Percentiles rank a stretch among this genome's conserved stretches.
phyloP scores from a whole-genome alignment of 202 grass and related monocot species.

The Zoysia matrella region DNA sequence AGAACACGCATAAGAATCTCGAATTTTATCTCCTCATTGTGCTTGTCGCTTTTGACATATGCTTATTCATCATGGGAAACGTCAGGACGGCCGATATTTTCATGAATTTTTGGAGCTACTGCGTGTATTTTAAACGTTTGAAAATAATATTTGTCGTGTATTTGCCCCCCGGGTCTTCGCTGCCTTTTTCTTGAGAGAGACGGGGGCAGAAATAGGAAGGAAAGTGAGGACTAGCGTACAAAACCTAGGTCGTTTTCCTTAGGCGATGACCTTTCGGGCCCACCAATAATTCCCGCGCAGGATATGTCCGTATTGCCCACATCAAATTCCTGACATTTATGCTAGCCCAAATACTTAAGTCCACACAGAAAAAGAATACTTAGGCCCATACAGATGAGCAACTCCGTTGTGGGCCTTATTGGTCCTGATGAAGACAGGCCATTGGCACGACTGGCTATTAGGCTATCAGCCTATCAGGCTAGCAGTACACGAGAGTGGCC shows the following conservation, averaged over 20 bases:
- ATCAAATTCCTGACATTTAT: neutral
- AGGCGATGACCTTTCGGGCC: conserved; percentile 18
- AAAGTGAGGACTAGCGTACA: neutral
- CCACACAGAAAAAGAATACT: neutral
- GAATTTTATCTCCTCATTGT: neutral
- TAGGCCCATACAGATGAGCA: neutral
- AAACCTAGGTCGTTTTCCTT: neutral
- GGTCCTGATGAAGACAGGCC: neutral
- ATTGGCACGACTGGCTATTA: neutral
- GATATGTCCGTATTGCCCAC: neutral
- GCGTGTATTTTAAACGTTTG: conserved; percentile 22
- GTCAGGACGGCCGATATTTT: neutral
- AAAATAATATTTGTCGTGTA: neutral
- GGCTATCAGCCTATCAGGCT: neutral
- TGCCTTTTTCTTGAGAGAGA: conserved; percentile 8
- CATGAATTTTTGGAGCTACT: conserved; percentile 6
- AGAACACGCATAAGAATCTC: neutral
- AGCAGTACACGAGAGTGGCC: neutral
- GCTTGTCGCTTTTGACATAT: neutral
- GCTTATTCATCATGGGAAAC: neutral
- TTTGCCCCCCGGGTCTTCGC: neutral
- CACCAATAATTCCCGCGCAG: conserved; percentile 12
- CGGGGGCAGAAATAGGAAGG: neutral
- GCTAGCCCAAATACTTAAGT: neutral
- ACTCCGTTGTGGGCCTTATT: neutral